Base-by-base conservation (phyloP, 108 stramenopile genomes). In the Cyclotella cryptica region DNA sequence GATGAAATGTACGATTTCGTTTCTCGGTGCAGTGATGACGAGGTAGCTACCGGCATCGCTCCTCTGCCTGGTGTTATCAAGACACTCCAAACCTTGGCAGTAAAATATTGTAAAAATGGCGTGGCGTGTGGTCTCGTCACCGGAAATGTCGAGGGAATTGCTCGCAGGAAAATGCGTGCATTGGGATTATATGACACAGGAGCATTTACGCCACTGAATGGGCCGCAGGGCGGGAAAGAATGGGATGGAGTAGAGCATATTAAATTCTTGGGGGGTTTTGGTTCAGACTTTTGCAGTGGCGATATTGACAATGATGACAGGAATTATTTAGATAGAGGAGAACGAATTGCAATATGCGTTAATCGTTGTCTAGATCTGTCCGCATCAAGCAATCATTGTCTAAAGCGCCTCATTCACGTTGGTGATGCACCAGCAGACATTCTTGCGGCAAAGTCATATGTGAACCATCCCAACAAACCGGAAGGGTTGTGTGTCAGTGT, bases 401-500 rank as follows among this genome's bases (percentile, higher is more conserved):
- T 29, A 62, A 58, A 84, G 46, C 65, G 79, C 41, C 72, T 88
- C 10, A 84, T 86, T 15, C 83, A 88, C 63, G 84, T 86, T 24
- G 85, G 88, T 35, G 85, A 86, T 71, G 88, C 88, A 28, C 88
- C 88, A 21, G 85, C 88, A 3, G 88, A 88, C 79, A 85, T 86
- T 54, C 72, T 88, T 57, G 85, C 88, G 11, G 88, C 85, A 43
- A 88, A 85, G 52, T 64, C 77, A 1, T 86, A 80, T 55, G 58
- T 63, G 12, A 28, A 71, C 17, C 42, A 73, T 39, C 72, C 75
- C 7, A 51, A 61, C 3, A 66, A 71, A 55, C 75, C 49, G 4
- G 1, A 43, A 24, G 57, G 61, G 35, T 12, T 81, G 12, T 72
- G 74, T 59, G 85, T 88, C 15, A 71, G 83, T 18, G 72, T 84